Evolutionary conservation across 352 stramenopile species (phyloP).

Genomic region (Pythium grandisporangium): DNA sequence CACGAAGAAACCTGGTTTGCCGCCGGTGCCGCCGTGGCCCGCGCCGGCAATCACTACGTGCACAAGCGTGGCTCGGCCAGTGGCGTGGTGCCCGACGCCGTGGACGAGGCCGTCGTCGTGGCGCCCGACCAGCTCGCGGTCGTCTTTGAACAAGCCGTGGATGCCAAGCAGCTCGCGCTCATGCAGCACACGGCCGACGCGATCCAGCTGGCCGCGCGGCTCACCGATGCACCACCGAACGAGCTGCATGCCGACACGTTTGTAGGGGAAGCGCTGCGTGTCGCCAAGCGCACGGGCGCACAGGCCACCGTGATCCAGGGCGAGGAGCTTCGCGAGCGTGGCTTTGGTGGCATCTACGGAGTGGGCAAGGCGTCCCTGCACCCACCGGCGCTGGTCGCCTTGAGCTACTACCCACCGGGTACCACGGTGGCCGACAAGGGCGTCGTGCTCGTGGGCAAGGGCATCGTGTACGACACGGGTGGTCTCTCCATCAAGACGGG

Average conservation of each 20-base stretch:
- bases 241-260: slow-evolving; percentile 87
- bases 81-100: slow-evolving; percentile 16
- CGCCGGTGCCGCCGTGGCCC: slow-evolving; percentile 38
- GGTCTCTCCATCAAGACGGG: slow-evolving; percentile 91
- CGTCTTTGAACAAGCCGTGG: slow-evolving; percentile 34
- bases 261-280: slow-evolving; percentile 66
- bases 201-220: slow-evolving; percentile 77
- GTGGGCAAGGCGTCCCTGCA: slow-evolving; percentile 87
- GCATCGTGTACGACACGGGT: slow-evolving; percentile 96
- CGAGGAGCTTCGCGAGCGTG: slow-evolving; percentile 80
- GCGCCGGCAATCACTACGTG: slow-evolving; percentile 33
- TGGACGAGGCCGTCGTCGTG: slow-evolving; percentile 12
- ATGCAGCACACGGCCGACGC: slow-evolving; percentile 60
- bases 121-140: slow-evolving; percentile 34
- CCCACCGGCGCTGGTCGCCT: slow-evolving; percentile 86
- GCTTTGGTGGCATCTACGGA: slow-evolving; percentile 90
- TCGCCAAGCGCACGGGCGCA: slow-evolving; percentile 50
- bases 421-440: slow-evolving; percentile 24
- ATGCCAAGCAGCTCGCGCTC: slow-evolving; percentile 16
- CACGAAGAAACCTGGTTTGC: slow-evolving; percentile 50
- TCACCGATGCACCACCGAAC: slow-evolving; percentile 88
- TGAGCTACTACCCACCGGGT: slow-evolving; percentile 69
- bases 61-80: slow-evolving; percentile 37
- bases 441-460: slow-evolving; percentile 89
- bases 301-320: slow-evolving; percentile 82